phyloP scores from a whole-genome alignment of 805 yeast genomes.

The Candida ovalis region DNA sequence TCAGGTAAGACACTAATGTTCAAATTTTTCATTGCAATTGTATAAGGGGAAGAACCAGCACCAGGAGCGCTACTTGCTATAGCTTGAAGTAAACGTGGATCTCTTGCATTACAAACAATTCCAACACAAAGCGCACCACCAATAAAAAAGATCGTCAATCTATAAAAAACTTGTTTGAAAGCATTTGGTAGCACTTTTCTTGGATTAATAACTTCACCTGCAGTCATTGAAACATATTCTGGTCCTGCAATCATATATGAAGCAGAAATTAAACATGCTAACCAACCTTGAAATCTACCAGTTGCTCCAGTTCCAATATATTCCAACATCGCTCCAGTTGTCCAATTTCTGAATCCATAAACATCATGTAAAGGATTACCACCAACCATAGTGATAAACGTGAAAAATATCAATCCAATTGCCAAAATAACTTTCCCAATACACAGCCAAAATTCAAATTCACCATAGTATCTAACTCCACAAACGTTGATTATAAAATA shows the following conservation, averaged over 20 bases:
- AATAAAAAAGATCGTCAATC: constrained; percentile 41
- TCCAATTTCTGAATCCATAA: constrained; percentile 59
- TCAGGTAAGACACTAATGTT: constrained; percentile 65
- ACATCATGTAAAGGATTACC: constrained; percentile 70
- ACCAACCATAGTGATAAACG: constrained; percentile 67
- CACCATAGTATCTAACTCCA: constrained; percentile 64
- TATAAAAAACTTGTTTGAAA: constrained; percentile 40
- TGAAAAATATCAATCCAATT: constrained; percentile 36
- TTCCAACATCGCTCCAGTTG: constrained; percentile 24
- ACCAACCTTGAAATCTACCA: constrained; percentile 44
- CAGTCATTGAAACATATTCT: constrained; percentile 43
- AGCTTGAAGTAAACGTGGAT: constrained; percentile 34
- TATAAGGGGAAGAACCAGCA: constrained; percentile 66
- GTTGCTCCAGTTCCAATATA: constrained; percentile 35
- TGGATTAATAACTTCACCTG: constrained; percentile 43
- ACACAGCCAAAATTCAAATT: constrained; percentile 38
- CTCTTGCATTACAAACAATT: constrained; percentile 39
- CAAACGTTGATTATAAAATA: constrained; percentile 61
- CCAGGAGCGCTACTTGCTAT: constrained; percentile 36
- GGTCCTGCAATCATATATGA: constrained; percentile 70
- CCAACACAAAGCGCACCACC: constrained; percentile 49
- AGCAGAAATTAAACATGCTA: constrained; percentile 56
- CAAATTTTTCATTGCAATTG: constrained; percentile 69
- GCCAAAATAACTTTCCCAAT: constrained; percentile 36
- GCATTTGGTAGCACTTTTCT: constrained; percentile 40